Conservation (phyloP, 2,329 filamentous ascomycete species). For the Phialophora chinensis region DNA sequence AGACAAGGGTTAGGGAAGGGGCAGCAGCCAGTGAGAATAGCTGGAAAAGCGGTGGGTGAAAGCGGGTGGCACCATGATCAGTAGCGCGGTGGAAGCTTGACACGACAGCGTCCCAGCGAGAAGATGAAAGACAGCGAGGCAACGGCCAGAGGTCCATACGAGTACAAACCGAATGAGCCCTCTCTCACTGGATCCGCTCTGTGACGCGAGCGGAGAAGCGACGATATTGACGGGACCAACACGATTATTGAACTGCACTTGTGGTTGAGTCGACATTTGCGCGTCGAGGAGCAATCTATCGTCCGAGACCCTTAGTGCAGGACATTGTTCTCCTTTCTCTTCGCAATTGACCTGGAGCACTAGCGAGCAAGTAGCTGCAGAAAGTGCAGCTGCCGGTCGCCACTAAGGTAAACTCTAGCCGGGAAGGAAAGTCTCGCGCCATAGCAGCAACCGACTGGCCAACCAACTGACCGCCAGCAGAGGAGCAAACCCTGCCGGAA, state of each 20-base stretch:
- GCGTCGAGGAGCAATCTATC: not conserved
- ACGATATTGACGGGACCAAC: not conserved
- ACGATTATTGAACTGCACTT: not conserved
- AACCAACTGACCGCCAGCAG: constrained; percentile 10
- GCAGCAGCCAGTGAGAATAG: constrained; percentile 15
- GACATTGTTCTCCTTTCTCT: not conserved
- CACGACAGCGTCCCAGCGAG: constrained; percentile 2
- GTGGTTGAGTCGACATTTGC: not conserved
- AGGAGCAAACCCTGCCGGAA: constrained; percentile 1
- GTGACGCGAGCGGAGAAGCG: not conserved
- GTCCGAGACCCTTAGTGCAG: not conserved
- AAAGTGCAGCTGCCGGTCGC: constrained; percentile 4
- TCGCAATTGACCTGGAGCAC: not conserved
- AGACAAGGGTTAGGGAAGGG: constrained; percentile 4
- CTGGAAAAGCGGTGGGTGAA: constrained; percentile 7
- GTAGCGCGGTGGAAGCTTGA: constrained; percentile 11
- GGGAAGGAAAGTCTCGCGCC: not conserved
- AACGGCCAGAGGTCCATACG: not conserved
- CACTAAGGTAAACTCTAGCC: constrained; percentile 6
- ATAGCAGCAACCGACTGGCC: constrained; percentile 1
- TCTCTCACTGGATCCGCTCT: not conserved
- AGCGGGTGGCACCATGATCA: not conserved
- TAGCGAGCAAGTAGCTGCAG: not conserved
- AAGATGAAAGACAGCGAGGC: not conserved
- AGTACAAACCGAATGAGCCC: not conserved